Conservation (phyloP, 2,329 filamentous ascomycete genomes). For the Calonectria crousiana region DNA sequence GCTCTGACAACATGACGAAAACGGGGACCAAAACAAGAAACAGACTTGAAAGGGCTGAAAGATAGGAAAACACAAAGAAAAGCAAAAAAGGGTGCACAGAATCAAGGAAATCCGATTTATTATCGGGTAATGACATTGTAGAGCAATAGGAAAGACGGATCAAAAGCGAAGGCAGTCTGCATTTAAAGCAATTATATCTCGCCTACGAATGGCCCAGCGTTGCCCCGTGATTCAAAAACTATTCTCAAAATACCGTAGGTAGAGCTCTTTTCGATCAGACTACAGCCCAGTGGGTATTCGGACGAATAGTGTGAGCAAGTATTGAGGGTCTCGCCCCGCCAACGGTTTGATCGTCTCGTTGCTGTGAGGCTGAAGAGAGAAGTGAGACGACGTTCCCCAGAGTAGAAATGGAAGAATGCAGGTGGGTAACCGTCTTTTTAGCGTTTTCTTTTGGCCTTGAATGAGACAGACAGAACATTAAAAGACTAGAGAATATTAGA, state of each 20-base stretch:
- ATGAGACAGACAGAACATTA: too few relatives aligned
- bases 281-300: not conserved
- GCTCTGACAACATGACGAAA: not conserved
- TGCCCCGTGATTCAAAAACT: not conserved
- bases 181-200: not conserved
- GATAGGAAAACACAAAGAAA: not conserved
- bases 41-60: not conserved
- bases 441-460: not conserved
- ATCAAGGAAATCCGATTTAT: not conserved
- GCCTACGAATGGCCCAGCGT: not conserved
- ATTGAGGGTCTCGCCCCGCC: not conserved
- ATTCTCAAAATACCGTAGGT: not conserved
- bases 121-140: not conserved
- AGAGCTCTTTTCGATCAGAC: not conserved
- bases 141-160: not conserved
- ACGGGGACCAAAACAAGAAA: not conserved
- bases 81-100: not conserved
- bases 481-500: not conserved
- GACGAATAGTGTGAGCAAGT: not conserved
- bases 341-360: not conserved
- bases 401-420: not conserved
- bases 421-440: not conserved
- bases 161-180: not conserved
- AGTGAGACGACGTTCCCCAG: not conserved
- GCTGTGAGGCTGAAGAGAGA: not conserved